Evolutionary conservation across 2,329 filamentous ascomycete genomes (phyloP), one percentile per base, ranked within the genome.

Genomic region (Fusarium begoniae): DNA sequence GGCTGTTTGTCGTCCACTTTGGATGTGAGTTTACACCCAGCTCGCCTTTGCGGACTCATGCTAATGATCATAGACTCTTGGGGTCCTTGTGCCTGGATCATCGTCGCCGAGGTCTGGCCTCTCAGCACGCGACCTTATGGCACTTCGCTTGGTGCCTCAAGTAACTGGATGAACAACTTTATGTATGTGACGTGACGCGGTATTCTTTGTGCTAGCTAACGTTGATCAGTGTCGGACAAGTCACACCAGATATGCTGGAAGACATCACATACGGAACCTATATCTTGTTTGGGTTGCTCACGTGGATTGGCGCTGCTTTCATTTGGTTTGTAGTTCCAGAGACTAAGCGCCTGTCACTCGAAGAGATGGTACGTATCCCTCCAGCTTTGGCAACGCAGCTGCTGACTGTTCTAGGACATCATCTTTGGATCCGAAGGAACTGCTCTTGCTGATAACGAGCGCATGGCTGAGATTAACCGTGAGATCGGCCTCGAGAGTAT

Each of bases 21-120:
- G 93, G 91, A 37, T 94, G 75, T 77, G 44, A 56, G 69, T 67
- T 1, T 3, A 1, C 1, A 2, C 6, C 0, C 12, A 1, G 6
- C 4, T 13, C 22, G 4, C 6, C 0, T 2, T 8, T 14, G 22
- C 0, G 0, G 24, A 5, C 24, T 28, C 3, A 13, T 12, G 7
- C 57, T 74, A 6, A 54, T 17, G 5, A 2, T 6, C 6, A 0
- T 6, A 77, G 75, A 93, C 79, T 90, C 88, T 0, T 95, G 92
- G 92, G 91, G 92, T 0, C 92, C 92, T 6, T 92, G 90, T 75
- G 88, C 90, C 0, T 94, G 93, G 93, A 93, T 94, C 69, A 86
- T 95, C 63, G 88, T 94, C 3, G 89, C 91, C 5, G 93, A 94
- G 81, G 90, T 95, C 47, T 95, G 91, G 90, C 93, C 92, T 1